Base-by-base conservation (phyloP, 352 stramenopile species). In the Phytopythium oedochilum region DNA sequence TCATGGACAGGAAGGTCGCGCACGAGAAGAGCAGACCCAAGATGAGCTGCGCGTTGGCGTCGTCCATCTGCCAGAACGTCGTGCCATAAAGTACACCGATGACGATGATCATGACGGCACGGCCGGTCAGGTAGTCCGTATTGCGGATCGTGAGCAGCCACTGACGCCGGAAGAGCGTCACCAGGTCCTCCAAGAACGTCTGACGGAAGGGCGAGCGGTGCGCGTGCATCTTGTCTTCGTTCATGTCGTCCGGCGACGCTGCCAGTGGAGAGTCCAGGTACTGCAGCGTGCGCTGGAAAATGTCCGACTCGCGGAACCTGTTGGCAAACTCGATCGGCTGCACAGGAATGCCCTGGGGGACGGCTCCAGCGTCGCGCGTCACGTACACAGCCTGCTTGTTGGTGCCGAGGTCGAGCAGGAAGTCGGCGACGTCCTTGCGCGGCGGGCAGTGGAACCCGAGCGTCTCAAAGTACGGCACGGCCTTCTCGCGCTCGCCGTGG, bases 21-120 rank as follows among this genome's bases (percentile, higher is more conserved):
- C 69, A 77, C 20, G 89, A 88, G 63, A 97, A 97, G 1, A 97
- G 62, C 42, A 97, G 66, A 57, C 92, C 88, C 18, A 97, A 64
- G 14, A 90, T 68, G 25, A 86, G 54, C 52, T 86, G 71, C 38
- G 63, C 64, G 57, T 80, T 75, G 11, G 66, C 63, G 45, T 78
- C 67, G n/a, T 79, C 62, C 49, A 89, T 66, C 28, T 89, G 71
- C 70, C 68, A 88, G 58, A 88, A 91, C 32, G 71, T 83, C 1
- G 74, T 75, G 20, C 73, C 78, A 65, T 89, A 88, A 6, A 91
- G 54, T 32, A 86, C 28, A 2, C 73, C 80, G 63, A 86, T 86
- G 58, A 86, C 54, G 35, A 83, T 59, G 28, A 75, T 66, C 71
- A 86, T 87, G 42, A 88, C 47, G 1, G 64, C 66, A 3, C 78